Evolutionary conservation across 495 filamentous ascomycete species (phyloP).

Genomic region (Monascus purpureus): DNA sequence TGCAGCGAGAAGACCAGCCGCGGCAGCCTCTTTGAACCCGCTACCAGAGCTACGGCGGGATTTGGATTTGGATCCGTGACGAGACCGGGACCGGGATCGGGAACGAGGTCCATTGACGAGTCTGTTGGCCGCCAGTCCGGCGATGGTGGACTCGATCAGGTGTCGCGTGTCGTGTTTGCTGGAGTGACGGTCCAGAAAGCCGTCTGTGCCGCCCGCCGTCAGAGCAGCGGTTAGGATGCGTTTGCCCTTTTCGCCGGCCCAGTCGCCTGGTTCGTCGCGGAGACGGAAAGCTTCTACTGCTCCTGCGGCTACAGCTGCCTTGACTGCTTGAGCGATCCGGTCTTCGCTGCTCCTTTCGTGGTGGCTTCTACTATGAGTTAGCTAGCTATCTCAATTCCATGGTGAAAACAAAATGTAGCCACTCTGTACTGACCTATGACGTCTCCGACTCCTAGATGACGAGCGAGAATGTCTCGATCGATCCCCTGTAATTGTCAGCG

Average conservation of each 20-base stretch:
- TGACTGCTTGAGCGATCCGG: constrained; percentile 71
- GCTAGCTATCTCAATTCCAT: constrained; percentile 6
- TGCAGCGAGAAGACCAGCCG: constrained; percentile 60
- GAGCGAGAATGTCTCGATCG: constrained; percentile 25
- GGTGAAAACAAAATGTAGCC: no score
- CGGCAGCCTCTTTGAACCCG: constrained; percentile 48
- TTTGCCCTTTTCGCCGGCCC: constrained; percentile 75
- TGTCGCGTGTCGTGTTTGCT: constrained; percentile 57
- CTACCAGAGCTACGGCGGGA: constrained; percentile 35
- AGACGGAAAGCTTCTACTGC: constrained; percentile 78
- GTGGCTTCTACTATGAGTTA: constrained; percentile 28
- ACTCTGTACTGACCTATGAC: not conserved
- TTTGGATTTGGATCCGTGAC: constrained; percentile 10
- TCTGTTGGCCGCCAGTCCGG: constrained; percentile 70
- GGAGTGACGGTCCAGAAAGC: constrained; percentile 55
- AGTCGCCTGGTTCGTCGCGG: constrained; percentile 71
- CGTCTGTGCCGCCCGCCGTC: constrained; percentile 71
- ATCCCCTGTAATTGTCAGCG: not conserved
- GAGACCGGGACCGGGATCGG: constrained; percentile 24
- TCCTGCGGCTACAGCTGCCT: constrained; percentile 73
- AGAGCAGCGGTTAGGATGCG: constrained; percentile 78
- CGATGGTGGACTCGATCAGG: constrained; percentile 63
- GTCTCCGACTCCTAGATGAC: constrained; percentile 18
- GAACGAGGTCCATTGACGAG: constrained; percentile 63
- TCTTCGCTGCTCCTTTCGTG: constrained; percentile 33